phyloP scores from a whole-genome alignment of 2,329 filamentous ascomycete genomes.

The Colletotrichum gigasporum region DNA sequence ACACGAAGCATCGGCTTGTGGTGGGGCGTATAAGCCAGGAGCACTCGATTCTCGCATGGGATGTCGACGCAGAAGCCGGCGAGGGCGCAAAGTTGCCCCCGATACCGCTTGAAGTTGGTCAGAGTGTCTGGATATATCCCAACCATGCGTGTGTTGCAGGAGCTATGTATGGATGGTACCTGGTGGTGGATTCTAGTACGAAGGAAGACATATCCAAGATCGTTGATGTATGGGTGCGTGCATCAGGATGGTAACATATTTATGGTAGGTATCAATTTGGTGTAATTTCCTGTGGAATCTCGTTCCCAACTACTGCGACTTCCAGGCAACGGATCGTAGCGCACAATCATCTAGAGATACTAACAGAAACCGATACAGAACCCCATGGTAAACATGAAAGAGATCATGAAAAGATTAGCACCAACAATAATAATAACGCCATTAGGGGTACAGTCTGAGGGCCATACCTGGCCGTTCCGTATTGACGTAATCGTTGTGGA shows the following conservation, averaged over 20 bases:
- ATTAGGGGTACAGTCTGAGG: no score
- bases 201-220: accelerated
- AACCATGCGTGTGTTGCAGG: conserved; percentile 74
- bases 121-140: conserved; percentile 56
- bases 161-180: conserved; percentile 68
- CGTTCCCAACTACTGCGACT: no score
- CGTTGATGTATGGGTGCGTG: background rate
- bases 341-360: no score
- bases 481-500: no score
- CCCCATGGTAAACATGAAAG: no score
- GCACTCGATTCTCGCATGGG: conserved; percentile 67
- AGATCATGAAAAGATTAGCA: no score
- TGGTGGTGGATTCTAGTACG: conserved; percentile 52
- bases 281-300: no score
- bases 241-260: conserved; percentile 2
- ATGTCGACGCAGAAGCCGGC: conserved; percentile 41
- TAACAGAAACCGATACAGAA: no score
- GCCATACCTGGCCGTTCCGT: no score
- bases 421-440: no score
- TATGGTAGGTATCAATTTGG: no score
- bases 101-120: conserved; percentile 55
- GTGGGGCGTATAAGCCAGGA: conserved; percentile 72
- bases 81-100: conserved; percentile 1
- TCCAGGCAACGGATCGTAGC: no score
- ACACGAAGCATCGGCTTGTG: conserved; percentile 50